Percentiles rank a stretch among this genome's conserved stretches.
Evolutionary conservation across 208 protist species (phyloP).

Genomic region (Leishmania aethiopica): DNA sequence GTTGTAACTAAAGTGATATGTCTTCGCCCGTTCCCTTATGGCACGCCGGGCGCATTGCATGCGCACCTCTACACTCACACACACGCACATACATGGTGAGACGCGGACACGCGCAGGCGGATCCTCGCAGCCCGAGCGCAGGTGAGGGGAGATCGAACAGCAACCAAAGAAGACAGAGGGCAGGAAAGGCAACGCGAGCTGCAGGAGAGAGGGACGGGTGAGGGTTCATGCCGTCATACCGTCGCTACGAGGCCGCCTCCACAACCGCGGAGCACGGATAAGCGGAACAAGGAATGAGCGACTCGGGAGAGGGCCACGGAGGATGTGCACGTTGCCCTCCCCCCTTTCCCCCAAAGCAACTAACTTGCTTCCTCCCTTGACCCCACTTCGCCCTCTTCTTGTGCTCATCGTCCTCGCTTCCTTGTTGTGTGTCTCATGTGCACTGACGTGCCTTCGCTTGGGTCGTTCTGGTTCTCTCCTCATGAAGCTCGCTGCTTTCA

Average conservation of each 20-base stretch:
- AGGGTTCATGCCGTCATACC: neutral
- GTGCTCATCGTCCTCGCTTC: neutral
- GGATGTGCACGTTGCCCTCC: neutral
- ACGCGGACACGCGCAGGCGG: neutral
- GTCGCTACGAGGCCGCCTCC: neutral
- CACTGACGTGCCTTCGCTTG: neutral
- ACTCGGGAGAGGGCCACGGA: neutral
- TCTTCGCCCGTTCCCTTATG: neutral
- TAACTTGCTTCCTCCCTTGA: neutral
- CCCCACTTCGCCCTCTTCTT: neutral
- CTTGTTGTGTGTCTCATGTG: neutral
- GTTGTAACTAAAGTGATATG: neutral
- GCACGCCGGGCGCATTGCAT: neutral
- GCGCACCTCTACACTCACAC: neutral
- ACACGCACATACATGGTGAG: neutral
- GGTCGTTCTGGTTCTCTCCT: neutral
- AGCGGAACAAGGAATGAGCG: neutral
- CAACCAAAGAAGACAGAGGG: neutral
- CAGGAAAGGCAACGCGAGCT: neutral
- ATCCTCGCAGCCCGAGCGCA: neutral
- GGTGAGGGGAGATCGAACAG: neutral
- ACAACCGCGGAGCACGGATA: neutral
- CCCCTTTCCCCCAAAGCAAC: neutral
- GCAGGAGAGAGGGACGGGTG: neutral
- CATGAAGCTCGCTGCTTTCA: neutral